phyloP scores from a whole-genome alignment of 2,329 filamentous ascomycete species.

The Talaromyces amestolkiae region DNA sequence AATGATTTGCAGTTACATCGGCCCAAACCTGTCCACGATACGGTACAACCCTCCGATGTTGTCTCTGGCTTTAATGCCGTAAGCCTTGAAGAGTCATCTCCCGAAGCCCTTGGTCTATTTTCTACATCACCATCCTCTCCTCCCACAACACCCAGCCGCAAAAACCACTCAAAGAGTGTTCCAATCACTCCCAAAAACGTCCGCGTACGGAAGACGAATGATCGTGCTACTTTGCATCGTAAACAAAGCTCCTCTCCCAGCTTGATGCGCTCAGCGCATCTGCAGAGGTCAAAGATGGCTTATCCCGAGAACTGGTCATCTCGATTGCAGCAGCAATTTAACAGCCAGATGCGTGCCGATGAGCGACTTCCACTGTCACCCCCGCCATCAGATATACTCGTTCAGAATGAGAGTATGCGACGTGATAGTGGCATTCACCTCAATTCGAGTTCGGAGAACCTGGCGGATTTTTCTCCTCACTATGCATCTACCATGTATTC shows the following conservation, averaged over 20 bases:
- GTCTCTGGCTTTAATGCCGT: constrained; percentile 24
- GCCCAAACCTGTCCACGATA: constrained; percentile 26
- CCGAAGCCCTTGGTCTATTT: constrained; percentile 23
- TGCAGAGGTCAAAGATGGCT: constrained; percentile 44
- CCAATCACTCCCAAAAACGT: constrained; percentile 39
- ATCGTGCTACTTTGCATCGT: constrained; percentile 37
- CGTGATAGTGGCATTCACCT: constrained; percentile 31
- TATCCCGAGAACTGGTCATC: constrained; percentile 52
- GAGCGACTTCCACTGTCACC: constrained; percentile 46
- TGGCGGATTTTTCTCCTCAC: constrained; percentile 33
- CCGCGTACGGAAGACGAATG: constrained; percentile 42
- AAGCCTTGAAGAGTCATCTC: constrained; percentile 34
- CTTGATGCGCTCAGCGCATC: constrained; percentile 55
- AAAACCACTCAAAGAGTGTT: constrained; percentile 36
- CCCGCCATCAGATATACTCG: constrained; percentile 44
- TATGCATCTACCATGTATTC: constrained; percentile 36
- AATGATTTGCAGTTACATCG: constrained; percentile 22
- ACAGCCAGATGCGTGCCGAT: constrained; percentile 45
- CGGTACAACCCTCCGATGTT: constrained; percentile 38
- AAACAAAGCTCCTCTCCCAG: constrained; percentile 49
- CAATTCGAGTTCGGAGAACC: constrained; percentile 21
- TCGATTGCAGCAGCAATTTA: constrained; percentile 54
- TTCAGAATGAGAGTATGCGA: constrained; percentile 39
- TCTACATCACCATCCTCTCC: constrained; percentile 37
- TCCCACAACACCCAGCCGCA: constrained; percentile 37